Percentiles rank a stretch among this genome's conserved stretches.
Conservation (phyloP, 441 rosid genomes). For the Rhodomyrtus psidioides region DNA sequence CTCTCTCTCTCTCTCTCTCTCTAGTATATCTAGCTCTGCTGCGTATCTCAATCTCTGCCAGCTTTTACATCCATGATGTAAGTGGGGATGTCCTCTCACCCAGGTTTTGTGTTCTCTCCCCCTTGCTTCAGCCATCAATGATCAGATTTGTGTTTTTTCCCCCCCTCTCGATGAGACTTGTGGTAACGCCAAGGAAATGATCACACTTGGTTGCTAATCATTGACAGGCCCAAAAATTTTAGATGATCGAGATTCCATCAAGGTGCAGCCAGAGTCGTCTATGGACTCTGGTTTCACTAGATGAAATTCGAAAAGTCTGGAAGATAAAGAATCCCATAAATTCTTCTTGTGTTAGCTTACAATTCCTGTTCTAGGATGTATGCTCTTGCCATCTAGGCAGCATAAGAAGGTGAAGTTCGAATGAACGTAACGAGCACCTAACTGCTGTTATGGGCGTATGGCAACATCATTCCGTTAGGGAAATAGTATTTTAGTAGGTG, state of each 20-base stretch:
- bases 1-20: neutral
- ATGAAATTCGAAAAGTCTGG: neutral
- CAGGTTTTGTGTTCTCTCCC: neutral
- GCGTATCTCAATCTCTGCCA: neutral
- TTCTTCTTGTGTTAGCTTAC: neutral
- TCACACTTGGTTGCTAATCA: neutral
- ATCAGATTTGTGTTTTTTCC: neutral
- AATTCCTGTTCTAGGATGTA: neutral
- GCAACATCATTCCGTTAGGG: neutral
- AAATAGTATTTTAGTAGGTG: neutral
- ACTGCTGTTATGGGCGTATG: neutral
- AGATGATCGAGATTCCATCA: neutral
- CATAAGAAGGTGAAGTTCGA: neutral
- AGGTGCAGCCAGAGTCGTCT: neutral
- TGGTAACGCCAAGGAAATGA: neutral
- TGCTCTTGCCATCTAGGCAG: neutral
- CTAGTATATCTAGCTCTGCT: neutral
- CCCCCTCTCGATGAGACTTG: too few relatives aligned
- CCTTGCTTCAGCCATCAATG: neutral
- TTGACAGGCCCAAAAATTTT: neutral
- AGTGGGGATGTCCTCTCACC: neutral
- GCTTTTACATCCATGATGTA: neutral
- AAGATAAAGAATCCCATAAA: neutral
- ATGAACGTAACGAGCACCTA: too few relatives aligned
- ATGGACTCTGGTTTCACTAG: neutral